Evolutionary conservation across 2,329 filamentous ascomycete species (phyloP).

Genomic region (Trichoderma afroharzianum): DNA sequence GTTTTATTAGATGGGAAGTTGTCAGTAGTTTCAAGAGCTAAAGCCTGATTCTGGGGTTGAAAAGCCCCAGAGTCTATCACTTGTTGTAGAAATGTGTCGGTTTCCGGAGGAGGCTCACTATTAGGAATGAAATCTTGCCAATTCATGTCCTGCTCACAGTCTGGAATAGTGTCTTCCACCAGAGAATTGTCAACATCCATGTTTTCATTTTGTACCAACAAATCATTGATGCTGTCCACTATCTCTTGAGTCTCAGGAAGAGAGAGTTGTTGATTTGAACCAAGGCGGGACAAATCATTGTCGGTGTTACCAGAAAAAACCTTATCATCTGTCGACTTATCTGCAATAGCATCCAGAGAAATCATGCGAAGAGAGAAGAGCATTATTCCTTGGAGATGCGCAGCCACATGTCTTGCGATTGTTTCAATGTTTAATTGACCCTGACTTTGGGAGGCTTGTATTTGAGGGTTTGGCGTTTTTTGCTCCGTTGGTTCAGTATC

Average conservation of each 20-base stretch:
- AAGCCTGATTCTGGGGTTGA: not conserved
- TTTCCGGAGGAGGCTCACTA: not conserved
- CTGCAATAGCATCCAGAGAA: not conserved
- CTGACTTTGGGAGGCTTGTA: not conserved
- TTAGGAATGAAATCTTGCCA: not conserved
- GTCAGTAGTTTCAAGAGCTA: too few relatives aligned
- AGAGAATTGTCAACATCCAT: not conserved
- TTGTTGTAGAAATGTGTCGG: not conserved
- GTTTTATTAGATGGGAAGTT: not conserved
- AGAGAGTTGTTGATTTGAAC: not conserved
- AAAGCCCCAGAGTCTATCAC: not conserved
- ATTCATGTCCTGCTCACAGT: not conserved
- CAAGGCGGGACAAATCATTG: not conserved
- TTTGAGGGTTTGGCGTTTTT: not conserved
- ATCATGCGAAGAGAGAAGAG: not conserved
- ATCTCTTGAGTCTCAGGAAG: not conserved
- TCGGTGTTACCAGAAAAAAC: not conserved
- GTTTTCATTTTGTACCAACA: not conserved
- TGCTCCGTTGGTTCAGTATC: too few relatives aligned
- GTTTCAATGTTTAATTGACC: not conserved
- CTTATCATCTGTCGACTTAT: not conserved
- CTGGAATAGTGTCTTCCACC: not conserved
- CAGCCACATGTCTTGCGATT: not conserved
- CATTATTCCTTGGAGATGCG: not conserved
- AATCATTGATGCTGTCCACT: accelerated